Evolutionary conservation across 2,329 filamentous ascomycete species (phyloP), one percentile per base, ranked within the genome.

Genomic region (Dothideomycetes sp.): DNA sequence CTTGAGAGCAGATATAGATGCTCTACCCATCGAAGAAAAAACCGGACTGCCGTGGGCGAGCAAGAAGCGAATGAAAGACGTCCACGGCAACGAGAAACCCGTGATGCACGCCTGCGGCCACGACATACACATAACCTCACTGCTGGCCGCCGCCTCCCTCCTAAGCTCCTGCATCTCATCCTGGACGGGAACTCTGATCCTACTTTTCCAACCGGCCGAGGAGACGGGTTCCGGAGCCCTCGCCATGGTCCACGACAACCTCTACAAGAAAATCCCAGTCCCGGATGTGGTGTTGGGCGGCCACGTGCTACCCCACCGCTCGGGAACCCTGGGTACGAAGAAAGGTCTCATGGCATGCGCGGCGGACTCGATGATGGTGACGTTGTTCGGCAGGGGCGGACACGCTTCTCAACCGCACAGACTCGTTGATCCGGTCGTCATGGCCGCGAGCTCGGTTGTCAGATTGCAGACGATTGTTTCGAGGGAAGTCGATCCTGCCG

Each of bases 61-160:
- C 51, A 69, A 51, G 10, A 62, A 49, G 45, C 54, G 49, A 8
- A 63, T 64, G 52, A 59, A 58, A 22, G 66, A 70, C 47, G 56
- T 59, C 17, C 64, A 71, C 7, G 73, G 73, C 0, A 53, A 62
- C 0, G 60, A 65, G 40, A 69, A 69, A 38, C 70, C 73, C 0
- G 71, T 78, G 0, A 82, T 82, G 78, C 79, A 82, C 55, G 78
- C 77, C 16, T 82, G 78, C 53, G 79, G 78, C 0, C 78, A 82
- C 50, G 77, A 80, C 49, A 74, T 79, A 62, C 78, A 83, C 52
- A 72, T 81, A 18, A 67, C 74, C 0, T 62, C 63, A 22, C 61
- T 82, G 3, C 62, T 82, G 1, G 78, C 69, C 0, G 70, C 72
- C 0, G 68, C 74, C 0, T 63, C 70, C 15, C 60, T 69, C 0